phyloP scores from a whole-genome alignment of 2,329 filamentous ascomycete genomes.

The Coniochaeta sp. region DNA sequence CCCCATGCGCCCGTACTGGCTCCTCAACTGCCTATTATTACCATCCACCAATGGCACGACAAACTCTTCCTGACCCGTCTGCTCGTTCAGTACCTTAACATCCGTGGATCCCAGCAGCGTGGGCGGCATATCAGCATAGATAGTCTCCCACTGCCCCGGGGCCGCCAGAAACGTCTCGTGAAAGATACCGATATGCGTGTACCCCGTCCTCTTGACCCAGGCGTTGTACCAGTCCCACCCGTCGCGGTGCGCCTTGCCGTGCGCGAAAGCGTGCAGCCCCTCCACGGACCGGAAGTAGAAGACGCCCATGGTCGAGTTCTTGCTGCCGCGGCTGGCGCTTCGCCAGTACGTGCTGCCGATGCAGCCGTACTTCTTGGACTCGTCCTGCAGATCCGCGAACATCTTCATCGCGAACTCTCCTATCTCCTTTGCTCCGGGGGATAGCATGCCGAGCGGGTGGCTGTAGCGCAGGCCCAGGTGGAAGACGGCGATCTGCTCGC shows the following conservation, averaged over 20 bases:
- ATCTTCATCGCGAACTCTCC: conserved; percentile 29
- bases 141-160: conserved; percentile 37
- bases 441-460: conserved; percentile 40
- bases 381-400: conserved; percentile 22
- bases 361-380: conserved; percentile 37
- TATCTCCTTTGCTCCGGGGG: conserved; percentile 33
- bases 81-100: conserved; percentile 13
- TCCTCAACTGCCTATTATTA: conserved; percentile 21
- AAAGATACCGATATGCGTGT: conserved; percentile 38
- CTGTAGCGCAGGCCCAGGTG: conserved; percentile 36
- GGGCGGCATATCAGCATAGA: conserved; percentile 38
- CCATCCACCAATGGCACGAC: conserved; percentile 25
- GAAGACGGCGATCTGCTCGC: conserved; percentile 30
- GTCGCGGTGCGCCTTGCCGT: conserved; percentile 36
- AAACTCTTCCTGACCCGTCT: conserved; percentile 19
- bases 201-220: conserved; percentile 15
- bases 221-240: conserved; percentile 42
- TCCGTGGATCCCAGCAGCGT: conserved; percentile 23
- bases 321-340: conserved; percentile 22
- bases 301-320: conserved; percentile 31
- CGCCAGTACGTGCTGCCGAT: conserved; percentile 34
- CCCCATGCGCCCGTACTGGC: conserved; percentile 24
- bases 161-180: conserved; percentile 46
- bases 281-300: conserved; percentile 44
- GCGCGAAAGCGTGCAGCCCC: conserved; percentile 43